Base-by-base conservation (phyloP, 2,329 filamentous ascomycete species). In the Thelonectria rubi region DNA sequence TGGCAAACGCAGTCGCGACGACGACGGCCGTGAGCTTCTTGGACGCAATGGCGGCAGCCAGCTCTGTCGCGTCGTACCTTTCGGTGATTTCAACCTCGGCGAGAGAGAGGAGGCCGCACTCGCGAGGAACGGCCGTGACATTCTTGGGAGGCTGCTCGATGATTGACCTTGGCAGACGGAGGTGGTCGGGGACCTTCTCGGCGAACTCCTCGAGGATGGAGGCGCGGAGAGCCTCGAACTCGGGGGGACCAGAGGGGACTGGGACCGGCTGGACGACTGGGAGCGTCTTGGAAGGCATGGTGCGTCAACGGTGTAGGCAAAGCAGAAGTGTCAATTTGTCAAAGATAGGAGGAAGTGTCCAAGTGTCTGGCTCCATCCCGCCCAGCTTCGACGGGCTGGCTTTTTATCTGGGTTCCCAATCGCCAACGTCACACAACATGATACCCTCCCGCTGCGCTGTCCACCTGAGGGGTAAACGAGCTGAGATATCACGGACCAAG, bases 1-100 rank as follows among this genome's bases (percentile, higher is more conserved):
- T 73, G 40, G 66, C 68, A 20, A 74, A 73, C 1, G 72, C 72
- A 12, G 68, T 55, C 1, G 67, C 64, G 1, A 74, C 72, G 18
- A 70, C 67, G 17, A 69, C 60, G 2, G 71, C 65, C 1, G 71
- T 67, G 14, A 71, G 55, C 3, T 64, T 21, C 3, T 60, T 55
- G 6, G 37, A 43, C 5, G 51, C 34, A 14, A 60, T 53, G 18
- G 30, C 39, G 2, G 24, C 43, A 7, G 53, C 42, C 4, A 60
- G 45, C 6, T 37, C 45, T 20, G 24, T 11, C 3, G 51, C 58
- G n/a, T 60, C 58, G 15, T 32, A 24, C 3, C 32, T 32, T 43
- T 60, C 58, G 10, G 58, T 60, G 17, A 60, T 60, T n/a, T 46
- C 20, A 17, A 60, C 14, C 18, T 60, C 58, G 12, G 51, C 46